Base-by-base conservation (phyloP, 306 rosid species). In the Vachellia collinsii region DNA sequence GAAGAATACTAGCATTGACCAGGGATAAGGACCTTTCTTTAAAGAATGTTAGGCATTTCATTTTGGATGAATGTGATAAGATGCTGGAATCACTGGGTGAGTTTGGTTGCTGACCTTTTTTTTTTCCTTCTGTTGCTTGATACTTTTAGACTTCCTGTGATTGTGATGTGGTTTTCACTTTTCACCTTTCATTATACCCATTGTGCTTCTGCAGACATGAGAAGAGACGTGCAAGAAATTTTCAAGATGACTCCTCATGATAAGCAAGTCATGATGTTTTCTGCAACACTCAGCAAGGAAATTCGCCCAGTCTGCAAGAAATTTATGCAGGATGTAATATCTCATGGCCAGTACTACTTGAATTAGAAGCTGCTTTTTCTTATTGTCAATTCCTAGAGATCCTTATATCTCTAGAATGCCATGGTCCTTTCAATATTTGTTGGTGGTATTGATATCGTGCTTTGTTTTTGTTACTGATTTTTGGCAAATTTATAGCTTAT, bases 241-340 rank as follows among this genome's bases (percentile, higher is more conserved):
- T 91, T 91, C 88, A 91, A 89, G 88, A 88, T 91, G 93, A 91
- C 96, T 5, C 96, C 96, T 37, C 96, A 91, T 63, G 95, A 91
- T 75, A 91, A 91, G 85, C 95, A 91, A 91, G 95, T 91, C 46
- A 91, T 91, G 95, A 91, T 91, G 95, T 91, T 91, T 75, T 91
- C 95, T 75, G 95, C 95, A 62, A 91, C 95, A 37, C 93, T 91
- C 68, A 91, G 95, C 93, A 91, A 91, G 87, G 95, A 91, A 69
- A 91, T 91, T 79, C 93, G 95, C 13, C 95, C 95, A 61, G 95
- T 91, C 85, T 91, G 95, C 93, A 89, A 91, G 89, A 91, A 89
- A 83, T 91, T 91, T 73, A 91, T 91, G 95, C 95, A 91, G 89
- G 95, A 91, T 87, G 95, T 91, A 91, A 91, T 89, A 88, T 89